Evolutionary conservation across 2,329 filamentous ascomycete species (phyloP).

Genomic region (Elsinoe necatrix): DNA sequence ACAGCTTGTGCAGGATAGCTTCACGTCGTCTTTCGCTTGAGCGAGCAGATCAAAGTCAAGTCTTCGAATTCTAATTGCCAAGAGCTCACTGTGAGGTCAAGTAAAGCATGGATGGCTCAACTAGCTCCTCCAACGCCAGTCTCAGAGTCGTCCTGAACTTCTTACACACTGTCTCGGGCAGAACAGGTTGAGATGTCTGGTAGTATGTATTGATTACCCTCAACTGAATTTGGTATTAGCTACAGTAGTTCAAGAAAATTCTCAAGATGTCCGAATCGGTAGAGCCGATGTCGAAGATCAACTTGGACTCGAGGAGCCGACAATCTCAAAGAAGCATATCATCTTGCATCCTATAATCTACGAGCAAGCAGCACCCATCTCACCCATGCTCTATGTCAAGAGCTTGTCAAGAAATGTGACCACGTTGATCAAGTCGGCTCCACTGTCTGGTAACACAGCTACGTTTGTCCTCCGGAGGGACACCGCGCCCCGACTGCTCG

Average conservation of each 20-base stretch:
- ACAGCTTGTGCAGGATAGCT: too few relatives aligned
- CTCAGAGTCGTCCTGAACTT: background rate
- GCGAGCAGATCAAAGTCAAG: too few relatives aligned
- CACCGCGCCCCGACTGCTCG: slow-evolving; percentile 35
- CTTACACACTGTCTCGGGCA: background rate
- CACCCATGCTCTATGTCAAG: slow-evolving; percentile 41
- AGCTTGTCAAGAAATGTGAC: slow-evolving; percentile 40
- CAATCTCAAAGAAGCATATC: slow-evolving; percentile 40
- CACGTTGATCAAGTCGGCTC: slow-evolving; percentile 25
- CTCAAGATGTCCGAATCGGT: slow-evolving; percentile 21
- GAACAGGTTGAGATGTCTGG: slow-evolving; percentile 10
- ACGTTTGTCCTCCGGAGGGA: slow-evolving; percentile 22
- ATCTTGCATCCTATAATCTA: slow-evolving; percentile 40
- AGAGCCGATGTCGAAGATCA: slow-evolving; percentile 22
- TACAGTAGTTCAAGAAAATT: background rate
- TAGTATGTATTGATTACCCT: background rate
- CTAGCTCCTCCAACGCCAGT: background rate
- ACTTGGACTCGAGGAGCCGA: slow-evolving; percentile 25
- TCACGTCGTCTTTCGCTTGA: too few relatives aligned
- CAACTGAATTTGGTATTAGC: background rate
- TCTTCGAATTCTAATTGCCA: too few relatives aligned
- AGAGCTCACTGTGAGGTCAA: too few relatives aligned
- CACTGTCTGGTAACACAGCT: background rate
- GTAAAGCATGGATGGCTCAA: background rate
- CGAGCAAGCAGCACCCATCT: slow-evolving; percentile 32